phyloP scores from a whole-genome alignment of 1,139 yeast species.

The Diutina sp. region DNA sequence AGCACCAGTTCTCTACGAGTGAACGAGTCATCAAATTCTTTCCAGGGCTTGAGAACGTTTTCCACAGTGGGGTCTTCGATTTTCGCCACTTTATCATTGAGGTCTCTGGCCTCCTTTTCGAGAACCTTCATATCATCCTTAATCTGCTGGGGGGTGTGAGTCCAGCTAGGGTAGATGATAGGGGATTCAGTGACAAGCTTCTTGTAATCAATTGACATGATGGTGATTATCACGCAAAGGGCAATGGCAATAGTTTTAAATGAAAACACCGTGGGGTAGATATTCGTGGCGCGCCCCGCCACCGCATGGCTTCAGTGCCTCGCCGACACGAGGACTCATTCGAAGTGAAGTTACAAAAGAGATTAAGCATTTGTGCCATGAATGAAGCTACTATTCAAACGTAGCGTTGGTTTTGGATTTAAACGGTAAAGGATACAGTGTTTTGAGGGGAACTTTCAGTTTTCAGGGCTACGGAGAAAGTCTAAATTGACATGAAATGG shows the following conservation, averaged over 20 bases:
- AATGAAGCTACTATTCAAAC: too few species aligned
- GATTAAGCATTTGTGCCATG: background rate
- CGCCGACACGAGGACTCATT: background rate
- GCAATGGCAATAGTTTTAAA: background rate
- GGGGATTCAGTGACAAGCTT: background rate
- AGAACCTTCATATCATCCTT: constrained; percentile 27
- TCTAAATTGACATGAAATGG: background rate
- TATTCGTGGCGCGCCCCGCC: background rate
- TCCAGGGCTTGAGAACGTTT: constrained; percentile 38
- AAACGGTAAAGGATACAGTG: too few species aligned
- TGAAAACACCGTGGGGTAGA: background rate
- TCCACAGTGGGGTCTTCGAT: constrained; percentile 41
- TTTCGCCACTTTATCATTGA: constrained; percentile 45
- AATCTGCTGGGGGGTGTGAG: constrained; percentile 41
- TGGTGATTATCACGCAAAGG: background rate
- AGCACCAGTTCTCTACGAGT: constrained; percentile 33
- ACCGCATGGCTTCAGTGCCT: background rate
- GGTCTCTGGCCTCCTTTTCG: constrained; percentile 26
- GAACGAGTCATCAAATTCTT: constrained; percentile 34
- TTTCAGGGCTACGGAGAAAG: background rate
- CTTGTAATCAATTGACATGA: background rate
- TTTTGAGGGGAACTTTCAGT: too few species aligned
- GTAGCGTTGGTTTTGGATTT: background rate
- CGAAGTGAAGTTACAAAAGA: too few species aligned
- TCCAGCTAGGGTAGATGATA: constrained; percentile 37